Base-by-base conservation (phyloP, 2,329 filamentous ascomycete genomes). In the Diaporthe destruens region DNA sequence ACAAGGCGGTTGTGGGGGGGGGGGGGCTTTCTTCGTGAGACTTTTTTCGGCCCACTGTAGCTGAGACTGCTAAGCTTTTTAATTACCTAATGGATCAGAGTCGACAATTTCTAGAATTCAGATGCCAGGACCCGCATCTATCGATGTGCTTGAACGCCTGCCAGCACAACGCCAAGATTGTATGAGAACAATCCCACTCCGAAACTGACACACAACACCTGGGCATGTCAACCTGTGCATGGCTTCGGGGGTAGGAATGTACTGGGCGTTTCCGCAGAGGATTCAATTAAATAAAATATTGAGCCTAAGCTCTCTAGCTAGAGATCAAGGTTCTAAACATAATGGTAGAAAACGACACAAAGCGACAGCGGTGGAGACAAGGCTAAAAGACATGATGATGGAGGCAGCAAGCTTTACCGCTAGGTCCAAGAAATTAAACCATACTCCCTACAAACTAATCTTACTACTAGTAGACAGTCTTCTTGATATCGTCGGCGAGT, bases 401-500 rank as follows among this genome's bases (percentile, higher is more conserved):
- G 47, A 47, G 23, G 44, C 23, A 61, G 18, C 39, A 32, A 61
- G 2, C 14, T n/a, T 6, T 6, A 32, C 7, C 6, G 57, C 39
- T 23, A n/a, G 14, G 16, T 32, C 34, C 25, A 2, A 8, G 25
- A 8, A 47, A 34, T 47, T 2, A 23, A 47, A 63, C 11, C 11
- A 49, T 63, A 34, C 18, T 16, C 3, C 18, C 47, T n/a, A 5
- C 32, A 32, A 3, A 47, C 12, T 8, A 59, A 16, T 51, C 39
- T 42, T 70, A 70, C 3, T 59, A 59, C 25, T 70, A 70, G 7
- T 59, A 59, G 36, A 36, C 42, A 18, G 59, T 59, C n/a, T 67
- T 44, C 49, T 65, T 65, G 47, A 71, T 71, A 51, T 65, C 69
- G 18, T 71, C 57, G 36, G 69, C 69, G 36, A 72, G 53, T 42